Evolutionary conservation across 139 green algal species (phyloP).

Genomic region (Ettlia oleoabundans): DNA sequence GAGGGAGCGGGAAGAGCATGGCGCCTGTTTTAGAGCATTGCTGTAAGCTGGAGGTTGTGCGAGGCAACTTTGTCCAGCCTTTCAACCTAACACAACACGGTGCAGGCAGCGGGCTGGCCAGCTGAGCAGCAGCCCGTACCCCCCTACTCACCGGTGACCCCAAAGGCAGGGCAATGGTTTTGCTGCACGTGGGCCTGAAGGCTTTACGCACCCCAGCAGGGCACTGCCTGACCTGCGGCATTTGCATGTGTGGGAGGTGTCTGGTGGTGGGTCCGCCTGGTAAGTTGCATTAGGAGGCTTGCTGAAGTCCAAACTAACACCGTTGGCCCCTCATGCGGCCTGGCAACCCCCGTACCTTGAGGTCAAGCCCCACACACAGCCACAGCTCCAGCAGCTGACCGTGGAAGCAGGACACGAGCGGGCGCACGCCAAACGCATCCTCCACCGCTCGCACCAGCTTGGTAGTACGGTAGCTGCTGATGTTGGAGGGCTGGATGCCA

Average conservation of each 20-base stretch:
- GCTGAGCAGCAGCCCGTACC: too few species aligned
- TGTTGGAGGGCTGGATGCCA: slow-evolving; percentile 44
- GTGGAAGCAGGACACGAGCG: slow-evolving; percentile 51
- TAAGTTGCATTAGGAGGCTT: too few species aligned
- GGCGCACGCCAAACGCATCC: slow-evolving; percentile 45
- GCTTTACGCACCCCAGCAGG: neutral
- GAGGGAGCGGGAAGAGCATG: too few species aligned
- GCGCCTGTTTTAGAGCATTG: too few species aligned
- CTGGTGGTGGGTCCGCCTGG: too few species aligned
- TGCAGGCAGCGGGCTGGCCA: too few species aligned
- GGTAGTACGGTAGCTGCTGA: neutral
- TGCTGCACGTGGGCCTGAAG: neutral
- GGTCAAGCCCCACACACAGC: slow-evolving; percentile 64
- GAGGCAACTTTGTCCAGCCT: too few species aligned
- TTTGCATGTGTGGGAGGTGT: too few species aligned
- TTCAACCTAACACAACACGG: too few species aligned
- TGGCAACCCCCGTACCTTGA: slow-evolving; percentile 29
- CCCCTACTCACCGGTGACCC: slow-evolving; percentile 13
- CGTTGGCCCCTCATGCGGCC: neutral
- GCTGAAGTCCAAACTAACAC: too few species aligned
- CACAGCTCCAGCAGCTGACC: slow-evolving; percentile 69
- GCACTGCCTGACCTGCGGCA: slow-evolving; percentile 20
- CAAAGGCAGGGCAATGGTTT: neutral
- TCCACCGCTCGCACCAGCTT: slow-evolving; percentile 4
- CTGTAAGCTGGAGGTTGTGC: too few species aligned